Evolutionary conservation across 139 green algal species (phyloP), one percentile per base, ranked within the genome.

Genomic region (Spirogloea muscicola): DNA sequence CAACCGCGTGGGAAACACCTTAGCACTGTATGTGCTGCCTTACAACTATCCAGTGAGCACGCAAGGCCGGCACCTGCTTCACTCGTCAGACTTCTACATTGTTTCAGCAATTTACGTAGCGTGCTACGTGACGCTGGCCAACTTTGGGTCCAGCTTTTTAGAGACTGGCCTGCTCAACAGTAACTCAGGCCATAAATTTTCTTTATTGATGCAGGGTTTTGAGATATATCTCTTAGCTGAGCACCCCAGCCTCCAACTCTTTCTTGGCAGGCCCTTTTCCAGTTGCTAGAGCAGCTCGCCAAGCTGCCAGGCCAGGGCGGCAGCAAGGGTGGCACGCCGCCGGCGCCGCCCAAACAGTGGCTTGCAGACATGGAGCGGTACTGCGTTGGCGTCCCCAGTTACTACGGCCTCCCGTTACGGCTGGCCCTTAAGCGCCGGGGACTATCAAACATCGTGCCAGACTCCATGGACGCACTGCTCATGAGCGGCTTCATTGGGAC

Each of bases 391-490:
- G 27, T 71, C 31, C 62, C 62, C 37, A 36, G 36, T 16, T 71
- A 71, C 27, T 71, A 71, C 0, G 27, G 18, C n/a, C 36, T 29
- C 62, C 62, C 62, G 0, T 38, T 71, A 36, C 62, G 62, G 29
- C 3, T 38, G 18, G 62, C 62, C 3, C 42, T 71, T 27, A 61
- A 61, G 27, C 36, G 62, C 27, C 27, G 27, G n/a, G 31, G 62
- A 29, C 29, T 71, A 18, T 16, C 21, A 33, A 3, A 61, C 27
- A 31, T 61, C 6, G 62, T 71, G 4, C 62, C 62, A 18, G 62
- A 71, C 44, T 21, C 5, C 2, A 64, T 71, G 62, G 62, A 71
- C n/a, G 62, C 62, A 5, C 37, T 21, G 29, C 42, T 71, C 27
- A 29, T 31, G 37, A 61, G n/a, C 27, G 62, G 27, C n/a, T 16